phyloP scores from a whole-genome alignment of 1,284 basidiomycete species.

The Puccinia polysora region DNA sequence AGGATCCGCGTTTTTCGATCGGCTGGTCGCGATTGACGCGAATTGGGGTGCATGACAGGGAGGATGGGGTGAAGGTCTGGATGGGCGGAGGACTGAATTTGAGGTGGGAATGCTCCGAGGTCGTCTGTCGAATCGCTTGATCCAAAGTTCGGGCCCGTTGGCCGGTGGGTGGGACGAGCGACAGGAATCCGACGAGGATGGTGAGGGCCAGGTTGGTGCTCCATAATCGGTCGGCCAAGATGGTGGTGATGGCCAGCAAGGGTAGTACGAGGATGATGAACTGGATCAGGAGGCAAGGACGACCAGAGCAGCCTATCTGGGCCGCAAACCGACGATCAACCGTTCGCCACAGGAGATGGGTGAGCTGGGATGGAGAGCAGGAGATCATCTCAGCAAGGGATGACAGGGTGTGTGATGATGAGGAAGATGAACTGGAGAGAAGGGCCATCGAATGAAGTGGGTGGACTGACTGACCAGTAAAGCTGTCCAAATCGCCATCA shows the following conservation, averaged over 20 bases:
- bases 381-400: neutral
- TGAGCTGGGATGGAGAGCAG: neutral
- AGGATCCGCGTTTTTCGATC: too few relatives aligned
- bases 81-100: too few relatives aligned
- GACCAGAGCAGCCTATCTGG: neutral
- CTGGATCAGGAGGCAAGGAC: neutral
- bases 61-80: too few relatives aligned
- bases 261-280: neutral
- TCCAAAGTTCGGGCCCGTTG: too few relatives aligned
- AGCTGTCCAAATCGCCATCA: neutral
- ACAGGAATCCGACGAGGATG: too few relatives aligned
- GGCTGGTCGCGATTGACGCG: too few relatives aligned
- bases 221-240: neutral
- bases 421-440: neutral
- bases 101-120: too few relatives aligned
- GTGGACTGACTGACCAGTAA: neutral
- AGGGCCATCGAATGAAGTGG: neutral
- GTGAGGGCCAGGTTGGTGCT: neutral
- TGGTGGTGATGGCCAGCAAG: slow-evolving; percentile 5
- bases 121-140: too few relatives aligned
- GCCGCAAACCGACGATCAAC: neutral
- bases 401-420: neutral
- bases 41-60: too few relatives aligned
- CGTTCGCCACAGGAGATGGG: neutral
- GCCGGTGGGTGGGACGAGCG: too few relatives aligned